These are phyloP conservation scores for Oldenlandia corymbosa DNA, from an alignment of 257 asterid species.

Conservation along the genomic window DNA sequence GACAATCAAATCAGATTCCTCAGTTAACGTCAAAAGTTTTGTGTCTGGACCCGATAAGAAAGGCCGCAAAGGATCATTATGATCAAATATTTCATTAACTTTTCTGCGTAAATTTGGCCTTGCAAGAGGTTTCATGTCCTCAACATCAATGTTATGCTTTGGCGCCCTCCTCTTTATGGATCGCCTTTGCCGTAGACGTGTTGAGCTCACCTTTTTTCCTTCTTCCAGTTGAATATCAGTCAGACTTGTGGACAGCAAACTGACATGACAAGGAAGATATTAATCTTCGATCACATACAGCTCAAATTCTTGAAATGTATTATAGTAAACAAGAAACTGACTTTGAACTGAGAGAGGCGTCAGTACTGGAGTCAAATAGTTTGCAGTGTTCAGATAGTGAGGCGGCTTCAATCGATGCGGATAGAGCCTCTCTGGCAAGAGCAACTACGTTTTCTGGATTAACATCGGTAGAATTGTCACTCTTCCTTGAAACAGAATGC, in stretches of 20 bases:
- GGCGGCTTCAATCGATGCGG: constrained; percentile 67
- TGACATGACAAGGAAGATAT: constrained; percentile 12
- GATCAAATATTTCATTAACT: constrained; percentile 36
- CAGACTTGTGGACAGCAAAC: constrained; percentile 32
- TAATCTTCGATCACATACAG: constrained; percentile 11
- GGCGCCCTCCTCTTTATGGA: constrained; percentile 52
- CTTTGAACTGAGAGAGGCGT: constrained; percentile 35
- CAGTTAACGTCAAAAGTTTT: constrained; percentile 62
- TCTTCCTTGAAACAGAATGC: constrained; percentile 30
- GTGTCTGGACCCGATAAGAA: constrained; percentile 71
- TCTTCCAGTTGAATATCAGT: constrained; percentile 27
- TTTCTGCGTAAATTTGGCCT: constrained; percentile 41
- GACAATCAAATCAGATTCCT: constrained; percentile 59
- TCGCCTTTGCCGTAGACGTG: constrained; percentile 66
- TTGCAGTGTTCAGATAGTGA: constrained; percentile 44
- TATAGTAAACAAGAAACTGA: constrained; percentile 21
- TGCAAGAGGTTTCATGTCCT: constrained; percentile 32
- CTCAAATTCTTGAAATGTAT: background rate
- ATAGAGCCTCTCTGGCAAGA: constrained; percentile 71
- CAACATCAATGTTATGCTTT: constrained; percentile 33
- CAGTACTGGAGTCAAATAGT: constrained; percentile 29
- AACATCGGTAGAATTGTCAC: constrained; percentile 22
- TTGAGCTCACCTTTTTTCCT: constrained; percentile 59
- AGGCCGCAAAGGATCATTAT: constrained; percentile 50
- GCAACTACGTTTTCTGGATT: constrained; percentile 55